A percentile compares a stretch with the other conserved stretches of the same genome.
Evolutionary conservation across 306 rosid species (phyloP).

Genomic region (Quercus suber): DNA sequence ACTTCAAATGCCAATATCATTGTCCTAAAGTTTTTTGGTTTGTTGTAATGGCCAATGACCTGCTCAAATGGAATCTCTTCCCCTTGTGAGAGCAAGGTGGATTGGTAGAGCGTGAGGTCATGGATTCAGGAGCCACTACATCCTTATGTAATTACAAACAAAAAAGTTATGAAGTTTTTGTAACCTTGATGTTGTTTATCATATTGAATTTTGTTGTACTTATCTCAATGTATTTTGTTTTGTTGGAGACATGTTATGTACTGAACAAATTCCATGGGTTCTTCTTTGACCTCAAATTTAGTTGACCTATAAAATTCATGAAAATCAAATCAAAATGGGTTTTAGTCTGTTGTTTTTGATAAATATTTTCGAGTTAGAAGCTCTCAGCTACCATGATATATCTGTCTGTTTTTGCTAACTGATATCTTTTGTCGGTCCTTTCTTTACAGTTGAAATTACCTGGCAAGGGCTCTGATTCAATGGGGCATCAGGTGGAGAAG

Average conservation of each 20-base stretch:
- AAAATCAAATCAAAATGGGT: neutral
- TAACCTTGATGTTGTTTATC: neutral
- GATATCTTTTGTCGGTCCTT: slow-evolving; percentile 7
- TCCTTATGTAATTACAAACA: too few species aligned
- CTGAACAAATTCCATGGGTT: neutral
- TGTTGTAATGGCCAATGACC: neutral
- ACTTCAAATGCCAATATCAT: too few species aligned
- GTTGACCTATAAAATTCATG: neutral
- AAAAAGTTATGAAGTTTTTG: neutral
- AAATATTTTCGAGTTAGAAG: slow-evolving; percentile 11
- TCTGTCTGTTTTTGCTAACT: neutral
- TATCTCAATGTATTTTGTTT: neutral
- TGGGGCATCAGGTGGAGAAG: slow-evolving; percentile 36
- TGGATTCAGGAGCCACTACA: too few species aligned
- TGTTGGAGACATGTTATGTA: neutral
- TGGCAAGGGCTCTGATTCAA: slow-evolving; percentile 39
- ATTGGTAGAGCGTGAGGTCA: too few species aligned
- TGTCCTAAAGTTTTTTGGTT: neutral
- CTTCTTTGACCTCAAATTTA: neutral
- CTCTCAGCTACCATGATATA: neutral
- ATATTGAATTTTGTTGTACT: neutral
- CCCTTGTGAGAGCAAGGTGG: too few species aligned
- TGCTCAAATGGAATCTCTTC: too few species aligned
- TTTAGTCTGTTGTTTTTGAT: neutral
- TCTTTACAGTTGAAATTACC: slow-evolving; percentile 43